These are phyloP conservation scores for Colletotrichum melonis DNA, from an alignment of 2,329 filamentous ascomycete genomes.

Conservation along the genomic window DNA sequence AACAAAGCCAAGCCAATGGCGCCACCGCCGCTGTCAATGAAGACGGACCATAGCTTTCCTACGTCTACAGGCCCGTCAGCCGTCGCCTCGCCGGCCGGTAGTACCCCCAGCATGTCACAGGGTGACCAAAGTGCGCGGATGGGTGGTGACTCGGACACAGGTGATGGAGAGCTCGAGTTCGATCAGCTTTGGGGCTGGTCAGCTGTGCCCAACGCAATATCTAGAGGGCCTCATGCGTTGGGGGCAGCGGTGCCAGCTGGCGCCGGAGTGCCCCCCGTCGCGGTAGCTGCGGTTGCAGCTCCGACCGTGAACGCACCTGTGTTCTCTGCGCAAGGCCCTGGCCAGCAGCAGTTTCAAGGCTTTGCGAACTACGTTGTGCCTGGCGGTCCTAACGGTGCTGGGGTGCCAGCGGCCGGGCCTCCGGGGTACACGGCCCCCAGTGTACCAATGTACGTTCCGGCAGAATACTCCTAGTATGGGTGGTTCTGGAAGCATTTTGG, in stretches of 20 bases:
- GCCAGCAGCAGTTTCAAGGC: constrained; percentile 7
- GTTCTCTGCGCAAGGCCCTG: constrained; percentile 10
- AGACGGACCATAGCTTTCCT: constrained; percentile 27
- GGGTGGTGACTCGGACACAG: constrained; percentile 37
- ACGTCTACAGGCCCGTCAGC: constrained; percentile 15
- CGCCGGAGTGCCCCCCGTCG: neutral
- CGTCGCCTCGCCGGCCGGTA: constrained; percentile 34
- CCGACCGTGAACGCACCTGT: neutral
- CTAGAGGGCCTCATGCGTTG: neutral
- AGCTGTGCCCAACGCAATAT: neutral
- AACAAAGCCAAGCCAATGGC: constrained; percentile 22
- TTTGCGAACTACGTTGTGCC: constrained; percentile 16
- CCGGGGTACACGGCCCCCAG: constrained; percentile 14
- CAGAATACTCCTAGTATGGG: constrained; percentile 24
- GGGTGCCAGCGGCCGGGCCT: neutral
- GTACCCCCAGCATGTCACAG: constrained; percentile 33
- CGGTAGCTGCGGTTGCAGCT: neutral
- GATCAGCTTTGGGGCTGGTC: constrained; percentile 48
- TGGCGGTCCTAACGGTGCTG: constrained; percentile 7
- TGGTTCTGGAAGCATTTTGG: neutral
- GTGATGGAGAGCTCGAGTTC: constrained; percentile 50
- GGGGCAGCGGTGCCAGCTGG: neutral
- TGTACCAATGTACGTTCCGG: constrained; percentile 29
- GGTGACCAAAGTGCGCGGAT: constrained; percentile 28
- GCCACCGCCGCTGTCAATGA: constrained; percentile 28